phyloP scores from a whole-genome alignment of 1,139 yeast genomes.

The Nakaseomyces sp. region DNA sequence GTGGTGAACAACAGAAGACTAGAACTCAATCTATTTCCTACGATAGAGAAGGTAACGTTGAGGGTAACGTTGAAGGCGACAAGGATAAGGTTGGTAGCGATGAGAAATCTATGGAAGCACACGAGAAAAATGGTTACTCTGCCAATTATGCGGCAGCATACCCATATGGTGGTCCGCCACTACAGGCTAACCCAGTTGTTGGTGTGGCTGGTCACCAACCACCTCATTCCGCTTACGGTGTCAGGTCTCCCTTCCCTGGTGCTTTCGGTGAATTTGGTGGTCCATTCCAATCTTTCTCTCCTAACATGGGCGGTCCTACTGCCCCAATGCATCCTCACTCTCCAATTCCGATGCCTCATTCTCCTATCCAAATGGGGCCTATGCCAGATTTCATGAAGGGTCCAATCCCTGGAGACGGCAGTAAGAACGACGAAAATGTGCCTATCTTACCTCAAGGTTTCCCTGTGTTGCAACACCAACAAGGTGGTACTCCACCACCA shows the following conservation, averaged over 20 bases:
- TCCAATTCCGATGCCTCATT: slow-evolving; percentile 20
- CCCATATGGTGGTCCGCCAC: slow-evolving; percentile 31
- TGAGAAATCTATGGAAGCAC: slow-evolving; percentile 2
- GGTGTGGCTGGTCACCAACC: slow-evolving; percentile 20
- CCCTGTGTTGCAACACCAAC: slow-evolving; percentile 19
- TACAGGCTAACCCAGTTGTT: slow-evolving; percentile 27
- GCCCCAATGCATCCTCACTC: slow-evolving; percentile 19
- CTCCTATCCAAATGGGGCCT: slow-evolving; percentile 17
- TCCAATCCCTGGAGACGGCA: slow-evolving; percentile 4
- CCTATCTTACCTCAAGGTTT: slow-evolving; percentile 14
- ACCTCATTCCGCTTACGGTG: slow-evolving; percentile 19
- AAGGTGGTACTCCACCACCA: slow-evolving; percentile 28
- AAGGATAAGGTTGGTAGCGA: slow-evolving; percentile 7
- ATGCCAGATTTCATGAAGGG: slow-evolving; percentile 7
- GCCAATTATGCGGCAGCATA: slow-evolving; percentile 28
- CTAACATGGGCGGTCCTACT: slow-evolving; percentile 18
- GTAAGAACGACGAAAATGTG: slow-evolving; percentile 5
- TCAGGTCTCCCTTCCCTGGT: slow-evolving; percentile 30
- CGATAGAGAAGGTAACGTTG: slow-evolving; percentile 11
- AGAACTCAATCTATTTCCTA: slow-evolving; percentile 28
- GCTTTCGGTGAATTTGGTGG: slow-evolving; percentile 27
- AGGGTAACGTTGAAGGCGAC: slow-evolving; percentile 1
- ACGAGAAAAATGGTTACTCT: slow-evolving; percentile 7
- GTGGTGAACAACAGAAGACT: slow-evolving; percentile 15
- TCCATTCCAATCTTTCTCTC: slow-evolving; percentile 30